Conservation (phyloP, 2,329 filamentous ascomycete genomes). For the Magnaporthiopsis poae region DNA sequence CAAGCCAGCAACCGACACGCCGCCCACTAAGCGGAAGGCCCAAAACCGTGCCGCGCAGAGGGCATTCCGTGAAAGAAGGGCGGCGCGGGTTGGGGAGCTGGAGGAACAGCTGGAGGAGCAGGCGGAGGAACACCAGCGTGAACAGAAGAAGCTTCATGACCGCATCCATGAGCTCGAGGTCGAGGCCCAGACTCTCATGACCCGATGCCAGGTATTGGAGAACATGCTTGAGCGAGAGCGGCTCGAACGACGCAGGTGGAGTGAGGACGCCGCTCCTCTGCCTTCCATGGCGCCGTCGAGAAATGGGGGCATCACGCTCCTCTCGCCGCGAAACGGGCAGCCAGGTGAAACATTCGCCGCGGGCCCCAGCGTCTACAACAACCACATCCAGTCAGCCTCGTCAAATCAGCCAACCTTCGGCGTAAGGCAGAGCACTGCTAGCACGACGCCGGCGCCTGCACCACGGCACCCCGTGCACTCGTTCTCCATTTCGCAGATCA, state of each 20-base stretch:
- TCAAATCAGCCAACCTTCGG: neutral
- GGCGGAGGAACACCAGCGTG: slow-evolving; percentile 46
- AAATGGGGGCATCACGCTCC: slow-evolving; percentile 5
- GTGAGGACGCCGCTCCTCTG: neutral
- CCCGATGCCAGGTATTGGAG: slow-evolving; percentile 52
- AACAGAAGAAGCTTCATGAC: slow-evolving; percentile 47
- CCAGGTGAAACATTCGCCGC: neutral
- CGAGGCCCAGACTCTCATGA: slow-evolving; percentile 56
- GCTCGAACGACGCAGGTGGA: slow-evolving; percentile 27
- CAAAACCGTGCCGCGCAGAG: slow-evolving; percentile 90
- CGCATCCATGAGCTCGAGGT: slow-evolving; percentile 50
- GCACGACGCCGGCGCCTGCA: slow-evolving; percentile 9
- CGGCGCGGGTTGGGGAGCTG: slow-evolving; percentile 69
- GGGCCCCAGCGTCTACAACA: neutral
- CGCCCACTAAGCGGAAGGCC: slow-evolving; percentile 83
- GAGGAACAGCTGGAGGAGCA: slow-evolving; percentile 57
- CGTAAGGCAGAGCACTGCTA: slow-evolving; percentile 4
- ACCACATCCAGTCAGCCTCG: neutral
- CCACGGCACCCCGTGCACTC: slow-evolving; percentile 22
- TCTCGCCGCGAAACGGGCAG: slow-evolving; percentile 2
- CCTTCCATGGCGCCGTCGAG: neutral
- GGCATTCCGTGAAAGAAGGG: slow-evolving; percentile 78
- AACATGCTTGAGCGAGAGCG: slow-evolving; percentile 52
- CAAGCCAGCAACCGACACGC: slow-evolving; percentile 87
- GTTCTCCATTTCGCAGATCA: slow-evolving; percentile 48